These are phyloP conservation scores for Aspergillus alliaceus DNA, from an alignment of 2,329 filamentous ascomycete genomes.

Conservation along the genomic window DNA sequence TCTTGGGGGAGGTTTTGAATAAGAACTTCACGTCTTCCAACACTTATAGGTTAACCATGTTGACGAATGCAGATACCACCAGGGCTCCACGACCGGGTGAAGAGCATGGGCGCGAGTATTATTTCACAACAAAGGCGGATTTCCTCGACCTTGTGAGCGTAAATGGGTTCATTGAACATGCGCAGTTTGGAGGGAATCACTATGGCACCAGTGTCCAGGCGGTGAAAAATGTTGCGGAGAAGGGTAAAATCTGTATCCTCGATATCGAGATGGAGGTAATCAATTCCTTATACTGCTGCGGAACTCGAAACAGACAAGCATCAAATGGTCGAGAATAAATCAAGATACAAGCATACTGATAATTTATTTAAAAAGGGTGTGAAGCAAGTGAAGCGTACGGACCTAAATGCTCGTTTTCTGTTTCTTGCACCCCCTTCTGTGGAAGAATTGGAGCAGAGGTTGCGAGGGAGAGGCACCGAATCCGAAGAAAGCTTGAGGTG, in stretches of 20 bases:
- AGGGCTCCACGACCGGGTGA: conserved; percentile 74
- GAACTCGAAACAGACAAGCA: not conserved
- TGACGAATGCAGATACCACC: conserved; percentile 65
- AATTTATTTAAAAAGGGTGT: conserved; percentile 61
- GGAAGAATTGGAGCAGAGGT: conserved; percentile 70
- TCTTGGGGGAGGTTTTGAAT: no score
- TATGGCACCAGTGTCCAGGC: conserved; percentile 84
- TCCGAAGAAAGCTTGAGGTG: conserved; percentile 63
- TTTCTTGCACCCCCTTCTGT: conserved; percentile 81
- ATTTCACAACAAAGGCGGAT: conserved; percentile 67
- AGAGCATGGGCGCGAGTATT: conserved; percentile 74
- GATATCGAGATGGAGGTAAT: conserved; percentile 94
- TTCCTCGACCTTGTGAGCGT: conserved; percentile 69
- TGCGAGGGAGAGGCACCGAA: conserved; percentile 77
- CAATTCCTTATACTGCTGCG: not conserved
- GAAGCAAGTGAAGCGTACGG: conserved; percentile 82
- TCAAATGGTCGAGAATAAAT: not conserved
- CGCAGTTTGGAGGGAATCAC: conserved; percentile 78
- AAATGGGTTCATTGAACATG: conserved; percentile 81
- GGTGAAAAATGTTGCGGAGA: conserved; percentile 70
- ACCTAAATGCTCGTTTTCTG: conserved; percentile 74
- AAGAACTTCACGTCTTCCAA: conserved; percentile 10
- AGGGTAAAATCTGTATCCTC: conserved; percentile 74
- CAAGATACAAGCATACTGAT: conserved; percentile 3
- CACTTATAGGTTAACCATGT: not conserved